These are phyloP conservation scores for Elsinoe australis DNA, from an alignment of 2,329 filamentous ascomycete genomes.

Conservation along the genomic window DNA sequence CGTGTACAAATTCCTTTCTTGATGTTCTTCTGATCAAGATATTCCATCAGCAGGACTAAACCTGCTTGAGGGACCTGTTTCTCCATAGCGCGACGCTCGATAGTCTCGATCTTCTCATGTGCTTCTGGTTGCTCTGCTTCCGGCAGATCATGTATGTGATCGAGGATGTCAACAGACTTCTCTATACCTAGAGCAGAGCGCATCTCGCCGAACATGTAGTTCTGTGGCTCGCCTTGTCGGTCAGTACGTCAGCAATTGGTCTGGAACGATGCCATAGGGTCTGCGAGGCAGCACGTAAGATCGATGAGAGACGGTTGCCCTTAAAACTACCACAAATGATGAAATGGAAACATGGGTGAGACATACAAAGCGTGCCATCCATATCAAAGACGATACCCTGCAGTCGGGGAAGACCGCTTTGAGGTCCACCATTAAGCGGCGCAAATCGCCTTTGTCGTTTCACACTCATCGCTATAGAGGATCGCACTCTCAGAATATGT, in stretches of 20 bases:
- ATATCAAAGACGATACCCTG: conserved; percentile 77
- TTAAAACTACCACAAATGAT: no score
- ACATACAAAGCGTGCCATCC: conserved; percentile 84
- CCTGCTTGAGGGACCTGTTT: conserved; percentile 76
- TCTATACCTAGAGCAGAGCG: conserved; percentile 63
- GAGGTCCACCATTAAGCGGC: conserved; percentile 37
- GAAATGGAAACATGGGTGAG: background rate
- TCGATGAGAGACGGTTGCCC: no score
- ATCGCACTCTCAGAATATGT: background rate
- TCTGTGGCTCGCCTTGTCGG: conserved; percentile 67
- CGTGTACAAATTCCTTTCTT: conserved; percentile 85
- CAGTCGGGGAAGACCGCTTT: conserved; percentile 33
- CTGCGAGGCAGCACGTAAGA: no score
- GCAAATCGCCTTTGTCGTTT: conserved; percentile 38
- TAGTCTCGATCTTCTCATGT: conserved; percentile 63
- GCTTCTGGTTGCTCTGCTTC: conserved; percentile 49
- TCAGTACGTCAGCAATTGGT: conserved; percentile 7
- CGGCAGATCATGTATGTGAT: conserved; percentile 73
- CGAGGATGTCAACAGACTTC: conserved; percentile 72
- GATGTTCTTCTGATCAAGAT: conserved; percentile 60
- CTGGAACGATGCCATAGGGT: no score
- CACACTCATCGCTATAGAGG: background rate
- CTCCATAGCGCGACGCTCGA: conserved; percentile 76
- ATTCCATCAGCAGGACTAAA: conserved; percentile 68
- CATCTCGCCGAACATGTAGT: conserved; percentile 94